Percentiles rank a stretch among this genome's conserved stretches.
These are phyloP conservation scores for Abrus pulchellus DNA, from an alignment of 306 rosid genomes.

Conservation along the genomic window DNA sequence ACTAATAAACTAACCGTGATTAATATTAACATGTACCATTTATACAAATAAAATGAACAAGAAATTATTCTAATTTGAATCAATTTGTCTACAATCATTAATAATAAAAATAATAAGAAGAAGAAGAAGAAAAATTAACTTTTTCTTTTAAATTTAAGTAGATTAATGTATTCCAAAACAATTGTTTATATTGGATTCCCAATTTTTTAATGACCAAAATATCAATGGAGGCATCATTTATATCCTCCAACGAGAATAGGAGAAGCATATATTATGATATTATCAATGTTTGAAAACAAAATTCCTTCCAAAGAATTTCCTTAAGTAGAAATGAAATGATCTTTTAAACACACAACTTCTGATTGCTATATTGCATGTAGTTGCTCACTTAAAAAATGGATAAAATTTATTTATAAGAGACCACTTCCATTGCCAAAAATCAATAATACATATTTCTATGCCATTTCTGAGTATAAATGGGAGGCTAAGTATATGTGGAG, in stretches of 20 bases:
- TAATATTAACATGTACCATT: no score
- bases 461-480: constrained; percentile 4
- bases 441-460: background rate
- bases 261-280: background rate
- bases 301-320: background rate
- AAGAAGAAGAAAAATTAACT: background rate
- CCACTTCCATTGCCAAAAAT: background rate
- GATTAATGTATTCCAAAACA: background rate
- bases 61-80: background rate
- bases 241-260: background rate
- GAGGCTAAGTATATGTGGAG: background rate
- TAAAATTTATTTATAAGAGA: background rate
- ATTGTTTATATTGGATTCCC: background rate
- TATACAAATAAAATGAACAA: no score
- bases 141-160: no score
- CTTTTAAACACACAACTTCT: background rate
- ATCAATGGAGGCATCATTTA: background rate
- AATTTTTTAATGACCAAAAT: background rate
- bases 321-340: background rate
- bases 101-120: no score
- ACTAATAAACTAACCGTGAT: no score
- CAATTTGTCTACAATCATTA: no score
- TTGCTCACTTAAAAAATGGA: background rate
- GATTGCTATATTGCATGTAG: background rate
- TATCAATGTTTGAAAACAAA: background rate